These are phyloP conservation scores for Sporobolus alterniflorus DNA, from an alignment of 202 grass and related monocot genomes.

Conservation along the genomic window DNA sequence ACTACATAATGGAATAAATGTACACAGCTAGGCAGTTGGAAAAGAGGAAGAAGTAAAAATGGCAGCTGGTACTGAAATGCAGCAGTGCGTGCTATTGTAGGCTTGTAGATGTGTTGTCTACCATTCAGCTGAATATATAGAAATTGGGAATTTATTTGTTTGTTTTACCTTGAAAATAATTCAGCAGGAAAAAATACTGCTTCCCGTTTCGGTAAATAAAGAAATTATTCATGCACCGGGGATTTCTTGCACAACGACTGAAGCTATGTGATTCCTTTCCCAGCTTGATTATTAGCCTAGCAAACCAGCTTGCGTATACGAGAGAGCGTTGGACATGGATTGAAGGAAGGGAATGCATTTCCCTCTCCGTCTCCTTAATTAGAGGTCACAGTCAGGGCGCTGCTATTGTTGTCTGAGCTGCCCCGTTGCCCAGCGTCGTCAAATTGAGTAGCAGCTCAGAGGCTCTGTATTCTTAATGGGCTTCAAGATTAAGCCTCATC, in stretches of 20 bases:
- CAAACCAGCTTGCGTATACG: slow-evolving; percentile 29
- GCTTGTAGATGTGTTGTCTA: background rate
- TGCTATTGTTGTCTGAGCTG: too few species aligned
- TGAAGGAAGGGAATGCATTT: too few species aligned
- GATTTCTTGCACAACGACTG: background rate
- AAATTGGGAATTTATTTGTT: background rate
- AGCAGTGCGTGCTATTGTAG: too few species aligned
- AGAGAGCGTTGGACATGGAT: slow-evolving; percentile 30
- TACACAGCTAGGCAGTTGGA: background rate
- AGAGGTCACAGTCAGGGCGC: too few species aligned
- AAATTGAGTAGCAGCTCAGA: background rate
- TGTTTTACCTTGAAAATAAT: background rate
- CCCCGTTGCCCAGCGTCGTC: too few species aligned
- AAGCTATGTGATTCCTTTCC: background rate
- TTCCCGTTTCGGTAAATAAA: too few species aligned
- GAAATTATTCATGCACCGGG: background rate
- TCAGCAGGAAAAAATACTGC: too few species aligned
- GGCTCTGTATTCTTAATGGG: background rate
- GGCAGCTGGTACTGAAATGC: background rate
- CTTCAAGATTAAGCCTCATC: background rate
- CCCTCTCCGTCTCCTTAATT: too few species aligned
- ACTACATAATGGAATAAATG: background rate
- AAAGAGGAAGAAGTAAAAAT: background rate
- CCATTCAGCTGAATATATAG: background rate
- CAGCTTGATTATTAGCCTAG: background rate